Evolutionary conservation across 805 yeast genomes (phyloP), one percentile per base, ranked within the genome.

Genomic region (Grigorovia transvaalensis): DNA sequence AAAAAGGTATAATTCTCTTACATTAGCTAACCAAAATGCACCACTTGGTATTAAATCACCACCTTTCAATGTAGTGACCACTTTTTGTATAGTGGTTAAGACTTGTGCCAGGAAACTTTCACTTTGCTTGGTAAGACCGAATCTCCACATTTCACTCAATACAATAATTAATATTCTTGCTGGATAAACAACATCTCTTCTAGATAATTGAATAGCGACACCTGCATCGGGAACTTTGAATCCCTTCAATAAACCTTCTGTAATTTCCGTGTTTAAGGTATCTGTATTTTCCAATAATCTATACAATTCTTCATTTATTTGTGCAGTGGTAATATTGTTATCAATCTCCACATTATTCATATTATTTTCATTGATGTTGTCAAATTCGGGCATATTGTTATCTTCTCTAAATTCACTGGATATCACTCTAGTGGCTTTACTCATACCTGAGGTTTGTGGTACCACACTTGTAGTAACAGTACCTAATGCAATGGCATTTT

Each of bases 1-100:
- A 74, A 93, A 93, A 3, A 98, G 89, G 68, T 86, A 87, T 61
- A 93, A 77, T 66, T 93, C 98, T 66, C 93, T 96, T 2, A 95
- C 90, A 70, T 93, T 93, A 3, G 97, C 87, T 57, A 93, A 76
- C 99, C 99, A 93, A 74, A 90, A 93, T 0, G 97, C 96, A 58
- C 96, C 98, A 60, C 88, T 88, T 47, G 88, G 81, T 61, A 90
- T 83, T 38, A 88, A 82, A 58, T 87, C 95, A 54, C 86, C 95
- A 51, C 91, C 96, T 59, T 84, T 84, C 63, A 85, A 75, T n/a
- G 75, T 71, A 49, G 85, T 77, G 17, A 91, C 96, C 55, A 86
- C 82, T 49, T 79, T 81, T 72, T 91, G 98, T 59, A 93, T 88
- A 1, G 86, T 85, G 30, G 87, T 80, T 65, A 91, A 76, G 2